These are phyloP conservation scores for Lichtheimia ornata DNA, from an alignment of 371 early-diverging fungal genomes.

Conservation along the genomic window DNA sequence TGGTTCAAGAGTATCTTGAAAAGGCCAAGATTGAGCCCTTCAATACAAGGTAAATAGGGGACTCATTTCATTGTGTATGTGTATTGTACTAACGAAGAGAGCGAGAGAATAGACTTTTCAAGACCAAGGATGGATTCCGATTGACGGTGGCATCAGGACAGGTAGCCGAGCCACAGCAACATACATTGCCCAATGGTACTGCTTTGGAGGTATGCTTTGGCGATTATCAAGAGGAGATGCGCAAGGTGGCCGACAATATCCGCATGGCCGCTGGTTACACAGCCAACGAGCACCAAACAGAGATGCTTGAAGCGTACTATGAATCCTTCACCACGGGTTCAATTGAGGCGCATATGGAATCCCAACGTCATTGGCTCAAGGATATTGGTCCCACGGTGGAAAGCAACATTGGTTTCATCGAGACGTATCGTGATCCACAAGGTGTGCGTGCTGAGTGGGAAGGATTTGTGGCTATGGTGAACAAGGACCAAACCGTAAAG, in stretches of 20 bases:
- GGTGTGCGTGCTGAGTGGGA: slow-evolving; percentile 72
- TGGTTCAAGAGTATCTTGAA: slow-evolving; percentile 53
- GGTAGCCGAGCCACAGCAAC: slow-evolving; percentile 13
- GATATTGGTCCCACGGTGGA: slow-evolving; percentile 63
- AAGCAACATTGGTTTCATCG: slow-evolving; percentile 56
- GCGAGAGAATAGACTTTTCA: slow-evolving; percentile 37
- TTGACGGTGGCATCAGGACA: slow-evolving; percentile 43
- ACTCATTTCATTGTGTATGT: neutral
- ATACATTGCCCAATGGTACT: slow-evolving; percentile 32
- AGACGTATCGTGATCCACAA: slow-evolving; percentile 66
- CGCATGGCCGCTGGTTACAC: slow-evolving; percentile 43
- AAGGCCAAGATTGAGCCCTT: slow-evolving; percentile 31
- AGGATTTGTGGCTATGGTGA: slow-evolving; percentile 68
- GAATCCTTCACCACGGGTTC: slow-evolving; percentile 57
- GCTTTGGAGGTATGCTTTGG: slow-evolving; percentile 47
- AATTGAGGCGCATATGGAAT: slow-evolving; percentile 59
- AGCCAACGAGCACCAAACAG: slow-evolving; percentile 55
- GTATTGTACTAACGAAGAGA: neutral
- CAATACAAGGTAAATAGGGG: slow-evolving; percentile 31
- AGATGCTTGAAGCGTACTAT: slow-evolving; percentile 56
- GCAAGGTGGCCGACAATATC: slow-evolving; percentile 45
- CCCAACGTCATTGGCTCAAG: slow-evolving; percentile 60
- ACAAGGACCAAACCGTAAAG: slow-evolving; percentile 61
- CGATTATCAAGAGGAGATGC: slow-evolving; percentile 50
- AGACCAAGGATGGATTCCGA: slow-evolving; percentile 30